Evolutionary conservation across 495 filamentous ascomycete genomes (phyloP).

Genomic region (Penicillium turbatum): DNA sequence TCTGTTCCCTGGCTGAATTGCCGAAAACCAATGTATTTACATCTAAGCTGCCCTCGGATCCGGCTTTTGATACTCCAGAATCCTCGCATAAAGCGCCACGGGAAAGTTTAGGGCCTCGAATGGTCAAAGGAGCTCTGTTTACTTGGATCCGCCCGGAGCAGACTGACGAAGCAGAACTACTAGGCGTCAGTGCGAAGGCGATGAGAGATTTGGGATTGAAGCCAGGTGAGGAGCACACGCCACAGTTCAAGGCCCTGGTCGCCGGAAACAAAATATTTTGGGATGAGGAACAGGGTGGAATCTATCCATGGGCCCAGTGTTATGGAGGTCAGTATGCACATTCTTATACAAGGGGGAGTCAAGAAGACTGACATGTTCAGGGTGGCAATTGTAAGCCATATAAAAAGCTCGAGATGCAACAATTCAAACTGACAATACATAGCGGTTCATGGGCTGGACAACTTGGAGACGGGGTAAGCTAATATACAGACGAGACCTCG

Average conservation of each 20-base stretch:
- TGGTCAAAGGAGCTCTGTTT: conserved; percentile 81
- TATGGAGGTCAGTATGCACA: conserved; percentile 64
- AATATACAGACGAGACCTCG: background rate
- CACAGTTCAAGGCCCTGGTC: conserved; percentile 72
- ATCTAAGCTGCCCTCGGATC: conserved; percentile 70
- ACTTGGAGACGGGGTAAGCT: conserved; percentile 73
- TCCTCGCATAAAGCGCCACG: conserved; percentile 75
- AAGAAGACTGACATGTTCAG: conserved; percentile 28
- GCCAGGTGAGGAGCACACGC: conserved; percentile 58
- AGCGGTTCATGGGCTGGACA: conserved; percentile 89
- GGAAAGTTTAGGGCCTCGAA: conserved; percentile 68
- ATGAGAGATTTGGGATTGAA: conserved; percentile 73
- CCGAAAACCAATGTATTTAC: conserved; percentile 88
- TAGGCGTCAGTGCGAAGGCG: conserved; percentile 71
- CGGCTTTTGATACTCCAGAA: conserved; percentile 72
- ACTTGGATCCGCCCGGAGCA: conserved; percentile 83
- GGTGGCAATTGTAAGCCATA: conserved; percentile 52
- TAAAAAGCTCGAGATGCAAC: background rate
- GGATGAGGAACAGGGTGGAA: conserved; percentile 55
- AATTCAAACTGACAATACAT: conserved; percentile 15
- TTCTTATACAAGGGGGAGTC: background rate
- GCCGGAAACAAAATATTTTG: conserved; percentile 73
- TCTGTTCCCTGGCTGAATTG: conserved; percentile 57
- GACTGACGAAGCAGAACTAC: conserved; percentile 65
- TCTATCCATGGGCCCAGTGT: conserved; percentile 97